Evolutionary conservation across 1,139 yeast species (phyloP), one percentile per base, ranked within the genome.

Genomic region (Candida tetrigidarum): DNA sequence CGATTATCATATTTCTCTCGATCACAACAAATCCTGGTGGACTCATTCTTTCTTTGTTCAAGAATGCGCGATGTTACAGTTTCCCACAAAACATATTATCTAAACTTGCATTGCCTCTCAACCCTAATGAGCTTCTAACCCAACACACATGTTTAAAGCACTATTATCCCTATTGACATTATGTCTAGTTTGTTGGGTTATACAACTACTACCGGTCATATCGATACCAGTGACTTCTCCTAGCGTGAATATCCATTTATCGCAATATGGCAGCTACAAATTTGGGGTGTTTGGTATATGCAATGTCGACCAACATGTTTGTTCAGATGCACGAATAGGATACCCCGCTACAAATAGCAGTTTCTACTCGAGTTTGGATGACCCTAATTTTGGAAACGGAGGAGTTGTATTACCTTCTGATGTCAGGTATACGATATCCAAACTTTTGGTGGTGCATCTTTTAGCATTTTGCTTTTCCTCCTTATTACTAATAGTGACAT

Each of bases 211-310:
- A 23, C 73, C 76, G 29, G 69, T 74, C 35, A 63, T 74, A 27
- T 64, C 77, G 5, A 79, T 73, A 5, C 80, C 80, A 3, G 50
- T 74, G n/a, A 71, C 78, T 28, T 53, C 55, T 35, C 53, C 39
- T 44, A 44, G 28, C 51, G 56, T 39, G 25, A 51, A 56, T 27
- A 50, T 71, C 20, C 64, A 62, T 46, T 58, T 71, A 19, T 69
- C 74, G 15, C 52, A 54, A 18, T 69, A 59, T 50, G 59, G 61
- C 30, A 63, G 66, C 51, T 55, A 61, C 44, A 62, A 67, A n/a
- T 74, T 67, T 57, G 80, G 80, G 2, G 78, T 74, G 12, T 70
- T 74, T 56, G 80, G 80, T 2, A 53, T 74, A 27, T 74, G 80
- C 54, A 67, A 71, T 47, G 49, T 57, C 32, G 47, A 47, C 14